A percentile compares a stretch with the other conserved stretches of the same genome.
Conservation (phyloP, 331 rosid species). For the Erythrophleum ivorense region DNA sequence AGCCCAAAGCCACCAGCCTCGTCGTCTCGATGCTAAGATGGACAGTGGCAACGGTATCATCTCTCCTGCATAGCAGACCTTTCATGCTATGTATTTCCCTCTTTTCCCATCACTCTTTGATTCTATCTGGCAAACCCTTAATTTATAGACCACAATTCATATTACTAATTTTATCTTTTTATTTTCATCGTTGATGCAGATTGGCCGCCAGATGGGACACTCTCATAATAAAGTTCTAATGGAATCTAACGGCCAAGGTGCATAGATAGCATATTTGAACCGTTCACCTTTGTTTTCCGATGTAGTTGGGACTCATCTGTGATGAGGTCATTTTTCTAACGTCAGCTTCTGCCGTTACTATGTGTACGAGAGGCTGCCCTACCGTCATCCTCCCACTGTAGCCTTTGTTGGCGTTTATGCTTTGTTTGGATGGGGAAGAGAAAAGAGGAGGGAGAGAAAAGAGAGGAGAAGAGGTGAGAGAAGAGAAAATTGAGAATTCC, state of each 20-base stretch:
- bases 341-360: constrained; percentile 15
- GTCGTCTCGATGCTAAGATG: neutral
- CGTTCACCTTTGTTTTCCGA: neutral
- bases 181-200: neutral
- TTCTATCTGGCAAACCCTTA: neutral
- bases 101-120: too few relatives aligned
- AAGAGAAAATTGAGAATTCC: too few relatives aligned
- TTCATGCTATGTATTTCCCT: constrained; percentile 28
- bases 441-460: too few relatives aligned
- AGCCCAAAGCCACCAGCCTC: neutral
- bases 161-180: neutral
- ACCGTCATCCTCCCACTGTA: neutral
- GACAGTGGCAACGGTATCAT: constrained; percentile 50
- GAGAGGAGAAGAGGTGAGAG: too few relatives aligned
- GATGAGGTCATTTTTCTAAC: constrained; percentile 32
- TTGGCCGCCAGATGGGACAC: neutral
- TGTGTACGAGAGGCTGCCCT: constrained; percentile 18
- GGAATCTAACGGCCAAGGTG: too few relatives aligned
- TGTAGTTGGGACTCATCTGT: neutral
- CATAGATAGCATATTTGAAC: too few relatives aligned
- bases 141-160: constrained; percentile 2
- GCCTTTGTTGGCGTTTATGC: neutral
- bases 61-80: constrained; percentile 83
- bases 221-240: too few relatives aligned
- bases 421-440: too few relatives aligned